Evolutionary conservation across 2,329 filamentous ascomycete species (phyloP).

Genomic region (Parastagonospora nodorum): DNA sequence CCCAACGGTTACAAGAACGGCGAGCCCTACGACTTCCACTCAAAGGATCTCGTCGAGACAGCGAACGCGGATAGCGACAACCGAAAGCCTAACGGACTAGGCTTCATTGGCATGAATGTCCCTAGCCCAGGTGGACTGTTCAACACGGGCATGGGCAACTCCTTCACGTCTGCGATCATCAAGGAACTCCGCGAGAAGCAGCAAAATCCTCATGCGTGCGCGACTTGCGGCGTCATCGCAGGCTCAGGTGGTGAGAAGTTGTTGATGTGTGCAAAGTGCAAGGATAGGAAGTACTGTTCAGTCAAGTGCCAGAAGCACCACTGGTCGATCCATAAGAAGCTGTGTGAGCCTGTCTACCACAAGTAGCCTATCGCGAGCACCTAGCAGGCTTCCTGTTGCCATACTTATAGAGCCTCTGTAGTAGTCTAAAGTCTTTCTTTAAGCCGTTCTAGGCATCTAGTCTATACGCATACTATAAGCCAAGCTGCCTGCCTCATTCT

Average conservation of each 20-base stretch:
- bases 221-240: constrained; percentile 13
- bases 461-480: too few relatives aligned
- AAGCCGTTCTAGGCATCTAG: too few relatives aligned
- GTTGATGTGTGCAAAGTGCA: constrained; percentile 31
- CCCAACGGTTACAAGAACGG: constrained; percentile 20
- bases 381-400: too few relatives aligned
- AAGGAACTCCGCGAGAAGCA: constrained; percentile 24
- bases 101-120: constrained; percentile 17
- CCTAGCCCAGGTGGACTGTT: constrained; percentile 15
- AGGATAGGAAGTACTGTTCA: constrained; percentile 34
- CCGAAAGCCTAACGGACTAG: not conserved
- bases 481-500: too few relatives aligned
- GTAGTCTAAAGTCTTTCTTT: too few relatives aligned
- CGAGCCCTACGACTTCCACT: constrained; percentile 23
- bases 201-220: constrained; percentile 17
- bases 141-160: constrained; percentile 17
- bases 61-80: constrained; percentile 5
- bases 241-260: constrained; percentile 11
- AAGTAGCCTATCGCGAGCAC: too few relatives aligned
- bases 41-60: constrained; percentile 15
- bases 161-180: constrained; percentile 12
- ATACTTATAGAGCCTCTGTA: too few relatives aligned
- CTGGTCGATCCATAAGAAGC: constrained; percentile 42
- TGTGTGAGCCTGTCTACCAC: constrained; percentile 25
- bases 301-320: constrained; percentile 35